Evolutionary conservation across 2,329 filamentous ascomycete species (phyloP), one percentile per base, ranked within the genome.

Genomic region (Pyricularia sp.): DNA sequence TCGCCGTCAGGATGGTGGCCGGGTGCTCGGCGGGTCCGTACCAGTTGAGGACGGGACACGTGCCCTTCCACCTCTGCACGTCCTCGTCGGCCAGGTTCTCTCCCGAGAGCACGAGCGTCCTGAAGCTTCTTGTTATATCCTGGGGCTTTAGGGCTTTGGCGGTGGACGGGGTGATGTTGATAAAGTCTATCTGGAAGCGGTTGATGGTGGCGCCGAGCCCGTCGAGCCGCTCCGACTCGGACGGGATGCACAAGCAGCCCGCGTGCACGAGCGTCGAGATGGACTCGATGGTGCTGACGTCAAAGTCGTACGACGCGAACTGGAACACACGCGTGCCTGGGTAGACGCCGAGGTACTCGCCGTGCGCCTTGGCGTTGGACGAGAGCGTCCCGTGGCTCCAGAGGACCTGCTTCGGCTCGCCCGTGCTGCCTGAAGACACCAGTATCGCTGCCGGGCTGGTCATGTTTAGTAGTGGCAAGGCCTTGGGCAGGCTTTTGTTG

Each of bases 21-120:
- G 84, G 85, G 68, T 84, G 86, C 73, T 86, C 84, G 0, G 82
- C 84, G 4, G 84, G 84, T 0, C 84, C 84, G 65, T 86, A 86
- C 0, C 81, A 83, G 66, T 84, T 83, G 9, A 84, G 77, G 5
- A 85, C 77, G 68, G 77, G 80, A 0, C 82, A 82, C 9, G 76
- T 73, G 28, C 78, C 74, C 30, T 81, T 80, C 83, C 83, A 85
- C 3, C 75, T 76, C 0, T 79, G 77, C 12, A 82, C 82, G 50
- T 85, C 83, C 6, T 81, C 81, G 0, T 81, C 78, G 0, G 84
- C 85, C 69, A 88, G 84, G 5, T 83, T 80, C 73, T 86, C 84
- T 11, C 84, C 84, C 10, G 82, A 83, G 0, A 85, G 77, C 0
- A 81, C 81, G 1, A 84, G 77, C 2, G 81, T 81, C 36, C 81